Evolutionary conservation across 768 basidiomycete genomes (phyloP).

Genomic region (Kockovaella imperatae): DNA sequence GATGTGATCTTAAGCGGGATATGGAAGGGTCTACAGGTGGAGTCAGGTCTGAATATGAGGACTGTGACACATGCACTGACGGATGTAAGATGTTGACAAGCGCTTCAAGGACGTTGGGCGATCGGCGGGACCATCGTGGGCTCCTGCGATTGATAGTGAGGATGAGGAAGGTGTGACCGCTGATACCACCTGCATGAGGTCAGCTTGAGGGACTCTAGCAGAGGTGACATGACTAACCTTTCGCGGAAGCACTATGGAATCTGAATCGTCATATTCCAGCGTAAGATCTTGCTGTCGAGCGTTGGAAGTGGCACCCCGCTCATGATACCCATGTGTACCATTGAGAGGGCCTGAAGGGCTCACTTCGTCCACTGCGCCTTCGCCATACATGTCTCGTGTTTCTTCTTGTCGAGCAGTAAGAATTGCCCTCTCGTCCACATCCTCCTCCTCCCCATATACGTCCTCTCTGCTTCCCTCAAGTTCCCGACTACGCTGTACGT

Average conservation of each 20-base stretch:
- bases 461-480: background rate
- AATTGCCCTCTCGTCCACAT: too few relatives aligned
- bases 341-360: background rate
- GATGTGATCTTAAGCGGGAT: constrained; percentile 43
- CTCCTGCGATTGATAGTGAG: background rate
- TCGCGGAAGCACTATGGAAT: too few relatives aligned
- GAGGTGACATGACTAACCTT: too few relatives aligned
- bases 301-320: too few relatives aligned
- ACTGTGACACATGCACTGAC: constrained; percentile 5
- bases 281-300: too few relatives aligned
- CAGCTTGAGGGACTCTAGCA: too few relatives aligned
- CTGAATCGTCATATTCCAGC: too few relatives aligned
- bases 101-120: constrained; percentile 11
- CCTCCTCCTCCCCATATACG: background rate
- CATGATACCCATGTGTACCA: too few relatives aligned
- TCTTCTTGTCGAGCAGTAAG: background rate
- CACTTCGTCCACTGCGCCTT: background rate
- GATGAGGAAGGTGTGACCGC: background rate
- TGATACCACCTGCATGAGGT: constrained; percentile 1
- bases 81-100: constrained; percentile 12
- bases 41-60: background rate
- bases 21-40: constrained; percentile 21
- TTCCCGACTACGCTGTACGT: background rate
- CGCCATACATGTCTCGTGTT: background rate
- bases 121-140: constrained; percentile 6